Conservation (phyloP, 2,329 filamentous ascomycete genomes). For the Trichophyton mentagrophytes region DNA sequence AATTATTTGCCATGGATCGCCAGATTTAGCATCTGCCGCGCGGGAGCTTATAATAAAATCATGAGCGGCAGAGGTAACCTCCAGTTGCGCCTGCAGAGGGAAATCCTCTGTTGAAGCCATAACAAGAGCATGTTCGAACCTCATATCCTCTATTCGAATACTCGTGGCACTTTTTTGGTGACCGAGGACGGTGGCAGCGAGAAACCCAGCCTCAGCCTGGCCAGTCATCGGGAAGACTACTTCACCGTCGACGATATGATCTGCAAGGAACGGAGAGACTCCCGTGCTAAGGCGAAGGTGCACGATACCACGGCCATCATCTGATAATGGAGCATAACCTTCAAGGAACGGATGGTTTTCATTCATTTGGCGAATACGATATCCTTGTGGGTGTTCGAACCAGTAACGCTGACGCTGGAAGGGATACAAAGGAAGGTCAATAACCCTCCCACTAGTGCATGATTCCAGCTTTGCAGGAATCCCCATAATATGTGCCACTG, state of each 20-base stretch:
- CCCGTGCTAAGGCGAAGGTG: not conserved
- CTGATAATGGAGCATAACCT: not conserved
- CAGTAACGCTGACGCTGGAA: not conserved
- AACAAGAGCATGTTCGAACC: not conserved
- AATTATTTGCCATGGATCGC: not conserved
- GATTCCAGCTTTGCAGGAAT: not conserved
- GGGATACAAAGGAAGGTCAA: not conserved
- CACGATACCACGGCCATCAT: not conserved
- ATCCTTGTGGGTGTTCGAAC: not conserved
- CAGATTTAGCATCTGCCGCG: not conserved
- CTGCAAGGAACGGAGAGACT: not conserved
- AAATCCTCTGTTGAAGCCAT: not conserved
- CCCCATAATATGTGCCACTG: not conserved
- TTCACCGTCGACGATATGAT: not conserved
- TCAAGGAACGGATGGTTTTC: not conserved
- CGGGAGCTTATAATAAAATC: not conserved
- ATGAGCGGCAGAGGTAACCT: not conserved
- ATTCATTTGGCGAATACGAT: not conserved
- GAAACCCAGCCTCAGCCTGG: not conserved
- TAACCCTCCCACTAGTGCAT: not conserved
- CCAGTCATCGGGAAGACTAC: not conserved
- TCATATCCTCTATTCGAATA: not conserved
- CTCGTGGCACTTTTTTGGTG: not conserved
- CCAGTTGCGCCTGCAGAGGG: not conserved
- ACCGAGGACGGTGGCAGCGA: not conserved